These are phyloP conservation scores for Larix kaempferi DNA, from an alignment of 75 land plant species.

Conservation along the genomic window DNA sequence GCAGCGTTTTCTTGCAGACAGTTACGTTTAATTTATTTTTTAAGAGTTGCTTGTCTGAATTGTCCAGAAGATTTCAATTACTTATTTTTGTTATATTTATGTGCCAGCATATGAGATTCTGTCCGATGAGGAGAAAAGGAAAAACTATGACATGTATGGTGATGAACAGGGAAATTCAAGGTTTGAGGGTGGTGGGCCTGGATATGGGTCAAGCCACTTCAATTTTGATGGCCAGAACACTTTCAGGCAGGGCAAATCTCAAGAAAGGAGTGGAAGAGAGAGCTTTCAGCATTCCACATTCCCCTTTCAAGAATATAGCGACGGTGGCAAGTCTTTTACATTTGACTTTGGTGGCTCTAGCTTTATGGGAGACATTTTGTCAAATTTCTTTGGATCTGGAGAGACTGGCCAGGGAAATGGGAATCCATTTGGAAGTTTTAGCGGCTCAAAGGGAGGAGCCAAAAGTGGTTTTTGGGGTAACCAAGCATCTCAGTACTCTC, in stretches of 20 bases:
- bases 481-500: constrained; percentile 7
- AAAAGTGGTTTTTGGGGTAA: constrained; percentile 5
- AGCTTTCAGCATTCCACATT: constrained; percentile 42
- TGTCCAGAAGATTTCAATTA: not conserved
- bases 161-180: constrained; percentile 77
- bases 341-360: constrained; percentile 27
- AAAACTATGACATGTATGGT: constrained; percentile 90
- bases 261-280: constrained; percentile 39
- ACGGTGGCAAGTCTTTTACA: constrained; percentile 27
- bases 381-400: constrained; percentile 59
- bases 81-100: not conserved
- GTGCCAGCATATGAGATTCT: constrained; percentile 88
- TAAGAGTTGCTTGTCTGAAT: not conserved
- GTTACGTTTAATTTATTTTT: not conserved
- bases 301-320: constrained; percentile 44
- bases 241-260: constrained; percentile 43
- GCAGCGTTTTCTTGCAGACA: not conserved
- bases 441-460: constrained; percentile 26
- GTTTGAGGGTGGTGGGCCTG: constrained; percentile 34
- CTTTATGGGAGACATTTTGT: constrained; percentile 55
- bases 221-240: constrained; percentile 46
- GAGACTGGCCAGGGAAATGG: constrained; percentile 12
- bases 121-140: constrained; percentile 92
- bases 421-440: constrained; percentile 28
- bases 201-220: constrained; percentile 47